Percentiles rank a stretch among this genome's conserved stretches.
Conservation (phyloP, 345 rosid species). For the Mangifera indica region DNA sequence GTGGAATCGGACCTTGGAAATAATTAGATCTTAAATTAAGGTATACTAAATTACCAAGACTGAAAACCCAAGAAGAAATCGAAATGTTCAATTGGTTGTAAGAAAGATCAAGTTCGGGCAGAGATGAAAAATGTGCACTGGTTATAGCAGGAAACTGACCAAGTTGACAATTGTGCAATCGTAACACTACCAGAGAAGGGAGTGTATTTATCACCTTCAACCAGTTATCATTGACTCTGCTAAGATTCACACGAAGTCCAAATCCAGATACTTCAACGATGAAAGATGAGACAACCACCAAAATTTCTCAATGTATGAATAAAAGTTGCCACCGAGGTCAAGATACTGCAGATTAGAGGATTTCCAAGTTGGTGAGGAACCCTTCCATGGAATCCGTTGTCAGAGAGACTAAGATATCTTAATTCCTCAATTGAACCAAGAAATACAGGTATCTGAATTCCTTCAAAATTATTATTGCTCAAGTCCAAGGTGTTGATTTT, state of each 20-base stretch:
- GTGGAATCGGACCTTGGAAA: too few species aligned
- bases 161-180: neutral
- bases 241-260: neutral
- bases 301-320: too few species aligned
- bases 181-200: neutral
- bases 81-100: too few species aligned
- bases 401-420: neutral
- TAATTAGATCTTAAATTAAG: too few species aligned
- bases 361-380: slow-evolving; percentile 15
- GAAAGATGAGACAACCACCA: neutral
- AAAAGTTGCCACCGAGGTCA: too few species aligned
- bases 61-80: too few species aligned
- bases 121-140: too few species aligned
- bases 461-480: neutral
- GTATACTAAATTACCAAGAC: too few species aligned
- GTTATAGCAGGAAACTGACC: neutral
- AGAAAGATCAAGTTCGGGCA: too few species aligned
- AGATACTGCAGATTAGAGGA: too few species aligned
- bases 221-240: neutral
- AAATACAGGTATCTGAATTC: neutral
- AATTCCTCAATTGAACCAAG: neutral
- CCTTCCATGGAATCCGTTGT: neutral
- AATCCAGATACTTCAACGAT: neutral
- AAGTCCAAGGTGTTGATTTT: too few species aligned
- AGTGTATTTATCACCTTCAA: neutral